Conservation (phyloP, 1,284 basidiomycete genomes). For the Apiotrichum veenhuisii region DNA sequence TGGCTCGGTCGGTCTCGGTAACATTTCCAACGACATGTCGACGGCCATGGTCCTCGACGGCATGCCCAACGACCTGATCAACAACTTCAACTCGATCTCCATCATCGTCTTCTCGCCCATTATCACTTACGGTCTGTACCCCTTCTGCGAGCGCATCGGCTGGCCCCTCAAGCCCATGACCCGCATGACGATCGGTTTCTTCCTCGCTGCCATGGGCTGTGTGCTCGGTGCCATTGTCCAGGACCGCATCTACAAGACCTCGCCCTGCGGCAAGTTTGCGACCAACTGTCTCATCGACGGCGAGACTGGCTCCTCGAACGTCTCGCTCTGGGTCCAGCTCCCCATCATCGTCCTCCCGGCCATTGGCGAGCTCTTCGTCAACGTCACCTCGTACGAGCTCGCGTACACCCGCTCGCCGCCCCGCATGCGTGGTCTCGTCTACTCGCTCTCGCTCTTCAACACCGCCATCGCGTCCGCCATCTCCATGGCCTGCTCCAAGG, state of each 20-base stretch:
- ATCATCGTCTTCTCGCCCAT: slow-evolving; percentile 52
- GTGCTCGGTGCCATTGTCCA: slow-evolving; percentile 52
- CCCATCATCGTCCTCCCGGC: slow-evolving; percentile 52
- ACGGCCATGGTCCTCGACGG: slow-evolving; percentile 47
- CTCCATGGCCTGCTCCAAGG: slow-evolving; percentile 35
- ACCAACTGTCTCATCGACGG: slow-evolving; percentile 33
- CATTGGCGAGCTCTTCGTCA: slow-evolving; percentile 53
- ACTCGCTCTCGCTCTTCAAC: slow-evolving; percentile 50
- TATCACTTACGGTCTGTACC: slow-evolving; percentile 52
- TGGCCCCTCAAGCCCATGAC: slow-evolving; percentile 39
- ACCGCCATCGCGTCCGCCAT: slow-evolving; percentile 51
- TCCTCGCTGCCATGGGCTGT: slow-evolving; percentile 46
- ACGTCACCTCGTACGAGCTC: slow-evolving; percentile 53
- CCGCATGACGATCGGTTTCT: slow-evolving; percentile 37
- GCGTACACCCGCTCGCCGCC: slow-evolving; percentile 51
- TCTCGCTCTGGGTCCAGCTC: slow-evolving; percentile 50
- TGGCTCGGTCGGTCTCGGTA: slow-evolving; percentile 44
- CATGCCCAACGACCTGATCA: slow-evolving; percentile 53
- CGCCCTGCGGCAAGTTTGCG: slow-evolving; percentile 50
- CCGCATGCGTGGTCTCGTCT: slow-evolving; percentile 50
- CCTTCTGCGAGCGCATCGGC: slow-evolving; percentile 46
- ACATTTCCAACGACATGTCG: slow-evolving; percentile 45
- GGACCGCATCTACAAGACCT: slow-evolving; percentile 51
- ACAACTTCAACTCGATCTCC: slow-evolving; percentile 53
- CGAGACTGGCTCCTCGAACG: not conserved